Percentiles rank a stretch among this genome's conserved stretches.
Conservation (phyloP, 371 early-diverging fungal genomes). For the Choanephora cucurbitarum region DNA sequence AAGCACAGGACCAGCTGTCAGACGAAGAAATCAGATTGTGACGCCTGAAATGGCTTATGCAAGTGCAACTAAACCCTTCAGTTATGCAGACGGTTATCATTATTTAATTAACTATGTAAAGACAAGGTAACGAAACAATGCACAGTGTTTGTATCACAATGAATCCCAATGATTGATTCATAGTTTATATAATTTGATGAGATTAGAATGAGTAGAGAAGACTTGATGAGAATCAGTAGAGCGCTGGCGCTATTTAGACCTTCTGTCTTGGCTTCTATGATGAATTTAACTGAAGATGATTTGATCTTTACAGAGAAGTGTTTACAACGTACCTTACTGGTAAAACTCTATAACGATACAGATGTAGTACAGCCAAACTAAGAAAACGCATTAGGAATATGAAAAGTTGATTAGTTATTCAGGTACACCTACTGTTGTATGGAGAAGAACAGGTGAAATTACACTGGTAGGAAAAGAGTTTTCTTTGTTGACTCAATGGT, state of each 20-base stretch:
- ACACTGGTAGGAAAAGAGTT: constrained; percentile 91
- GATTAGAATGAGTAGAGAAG: constrained; percentile 81
- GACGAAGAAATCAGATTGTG: constrained; percentile 38
- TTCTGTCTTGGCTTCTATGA: constrained; percentile 87
- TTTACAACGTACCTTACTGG: constrained; percentile 61
- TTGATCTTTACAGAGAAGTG: constrained; percentile 93
- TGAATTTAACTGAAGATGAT: constrained; percentile 90
- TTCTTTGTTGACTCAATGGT: constrained; percentile 84
- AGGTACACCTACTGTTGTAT: constrained; percentile 91
- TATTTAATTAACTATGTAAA: constrained; percentile 75
- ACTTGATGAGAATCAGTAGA: constrained; percentile 86
- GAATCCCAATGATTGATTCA: too few species aligned
- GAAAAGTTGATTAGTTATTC: constrained; percentile 87
- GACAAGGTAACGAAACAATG: constrained; percentile 53
- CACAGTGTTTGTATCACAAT: too few species aligned
- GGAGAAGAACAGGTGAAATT: constrained; percentile 92
- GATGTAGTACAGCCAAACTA: too few species aligned
- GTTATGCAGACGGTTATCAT: constrained; percentile 87
- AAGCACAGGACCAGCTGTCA: constrained; percentile 23
- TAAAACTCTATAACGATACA: background rate
- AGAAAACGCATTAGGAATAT: constrained; percentile 85
- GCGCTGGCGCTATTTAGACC: constrained; percentile 91
- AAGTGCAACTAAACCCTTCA: constrained; percentile 73
- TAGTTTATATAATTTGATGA: constrained; percentile 8
- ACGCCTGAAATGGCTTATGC: constrained; percentile 48